Evolutionary conservation across 75 land plant species (phyloP), one percentile per base, ranked within the genome.

Genomic region (Pinus albicaulis): DNA sequence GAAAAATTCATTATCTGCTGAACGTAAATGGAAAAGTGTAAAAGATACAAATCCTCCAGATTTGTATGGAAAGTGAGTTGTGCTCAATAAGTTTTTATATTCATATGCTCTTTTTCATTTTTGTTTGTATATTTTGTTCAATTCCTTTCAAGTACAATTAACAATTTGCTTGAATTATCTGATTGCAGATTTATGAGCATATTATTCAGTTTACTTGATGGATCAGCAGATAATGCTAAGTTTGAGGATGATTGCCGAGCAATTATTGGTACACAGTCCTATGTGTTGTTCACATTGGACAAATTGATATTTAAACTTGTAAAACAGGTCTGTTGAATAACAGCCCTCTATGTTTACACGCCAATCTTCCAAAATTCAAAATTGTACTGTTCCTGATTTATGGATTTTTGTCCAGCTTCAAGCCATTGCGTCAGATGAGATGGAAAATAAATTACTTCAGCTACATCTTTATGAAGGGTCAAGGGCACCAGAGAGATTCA

Each of bases 161-260:
- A 48, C 53, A 10, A 48, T 48, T 48, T 48, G 12, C 53, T 48
- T 48, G 2, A 48, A 48, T 48, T 48, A 48, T 3, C 68, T 64
- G 62, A 59, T 71, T 83, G 58, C 82, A 92, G 98, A 75, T 97
- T 97, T 77, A 83, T 90, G 88, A 81, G 68, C 75, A 89, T 88
- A 16, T 82, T 97, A 23, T 88, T 85, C 76, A 88, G 79, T 76
- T 71, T 97, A 25, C 91, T 97, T n/a, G 95, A 97, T 81, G 99
- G 99, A 5, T 84, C 98, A 70, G 80, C 93, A 68, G 95, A 95
- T 77, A 97, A 95, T 80, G 83, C 95, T 31, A 97, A 91, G 79
- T 97, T 90, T 82, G 99, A 97, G 76, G 99, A 97, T 84, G 99
- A 97, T 57, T 97, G 98, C 73, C 89, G 99, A 69, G 90, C 98